Evolutionary conservation across 768 basidiomycete species (phyloP).

Genomic region (Phylloporus sp.): DNA sequence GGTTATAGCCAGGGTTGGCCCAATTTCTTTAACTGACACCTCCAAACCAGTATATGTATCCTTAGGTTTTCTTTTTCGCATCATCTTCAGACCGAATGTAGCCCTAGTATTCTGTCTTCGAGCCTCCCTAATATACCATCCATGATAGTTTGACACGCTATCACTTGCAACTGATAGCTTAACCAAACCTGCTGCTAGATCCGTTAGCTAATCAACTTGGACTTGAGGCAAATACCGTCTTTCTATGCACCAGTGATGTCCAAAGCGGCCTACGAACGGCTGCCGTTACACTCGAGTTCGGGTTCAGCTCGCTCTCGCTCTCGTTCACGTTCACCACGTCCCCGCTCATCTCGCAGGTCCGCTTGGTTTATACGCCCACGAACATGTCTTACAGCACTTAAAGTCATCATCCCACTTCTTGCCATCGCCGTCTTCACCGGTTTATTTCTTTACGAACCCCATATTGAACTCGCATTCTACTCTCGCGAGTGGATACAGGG

Average conservation of each 20-base stretch:
- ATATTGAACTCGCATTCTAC: constrained; percentile 83
- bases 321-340: constrained; percentile 24
- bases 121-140: too few species aligned
- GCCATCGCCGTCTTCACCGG: constrained; percentile 42
- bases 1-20: not conserved
- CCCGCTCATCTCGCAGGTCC: constrained; percentile 25
- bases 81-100: constrained; percentile 3
- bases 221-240: too few species aligned
- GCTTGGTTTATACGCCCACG: constrained; percentile 33
- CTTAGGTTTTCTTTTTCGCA: not conserved
- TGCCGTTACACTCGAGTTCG: constrained; percentile 46
- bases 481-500: constrained; percentile 66
- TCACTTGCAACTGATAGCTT: too few species aligned
- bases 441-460: constrained; percentile 69
- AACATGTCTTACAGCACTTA: constrained; percentile 38
- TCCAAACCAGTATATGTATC: not conserved
- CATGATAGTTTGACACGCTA: too few species aligned
- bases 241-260: constrained; percentile 29
- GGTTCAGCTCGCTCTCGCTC: constrained; percentile 23
- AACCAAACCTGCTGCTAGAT: too few species aligned
- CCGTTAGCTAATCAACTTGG: too few species aligned
- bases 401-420: constrained; percentile 39
- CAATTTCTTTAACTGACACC: not conserved
- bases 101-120: not conserved
- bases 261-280: constrained; percentile 43